Evolutionary conservation across 345 rosid genomes (phyloP), one percentile per base, ranked within the genome.

Genomic region (Hypericum perforatum): DNA sequence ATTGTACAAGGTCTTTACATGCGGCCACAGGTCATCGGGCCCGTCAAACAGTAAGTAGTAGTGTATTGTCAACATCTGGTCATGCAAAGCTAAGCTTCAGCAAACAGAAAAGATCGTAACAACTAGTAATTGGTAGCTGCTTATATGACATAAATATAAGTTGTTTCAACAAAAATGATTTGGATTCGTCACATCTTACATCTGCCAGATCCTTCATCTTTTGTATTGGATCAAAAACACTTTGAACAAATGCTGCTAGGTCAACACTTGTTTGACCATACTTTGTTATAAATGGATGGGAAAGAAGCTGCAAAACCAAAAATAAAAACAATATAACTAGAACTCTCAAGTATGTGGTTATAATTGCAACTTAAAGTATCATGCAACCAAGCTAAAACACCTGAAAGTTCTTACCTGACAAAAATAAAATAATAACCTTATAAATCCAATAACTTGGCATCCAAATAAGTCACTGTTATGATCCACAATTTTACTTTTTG

Each of bases 41-140:
- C 98, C 98, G 66, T 87, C 85, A 51, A 91, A 87, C 62, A 91
- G 91, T 11, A 87, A 74, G 75, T 87, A 91, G 60, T 91, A 91
- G 74, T 87, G 96, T 71, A 91, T 87, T 5, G 96, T 76, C 68
- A 87, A 52, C 98, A 91, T 91, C 98, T 91, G 81, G 38, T 52
- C 52, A 69, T 15, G 46, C 0, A 50, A 66, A 61, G 44, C 32
- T 22, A 22, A 22, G 32, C 32, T 22, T 22, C 32, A 22, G 32
- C 4, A 22, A 22, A 22, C 32, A 22, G 32, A 22, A 22, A 22
- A 22, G 32, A 22, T 22, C 4, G 32, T 22, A 22, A 22, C 32
- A 22, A 22, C 32, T 4, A 22, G 32, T 22, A 22, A 22, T 22
- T 4, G 32, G 32, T 22, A 1, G 32, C 32, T 22, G 32, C 32